Evolutionary conservation across 495 filamentous ascomycete genomes (phyloP), one percentile per base, ranked within the genome.

Genomic region (Neurospora tetraspora): DNA sequence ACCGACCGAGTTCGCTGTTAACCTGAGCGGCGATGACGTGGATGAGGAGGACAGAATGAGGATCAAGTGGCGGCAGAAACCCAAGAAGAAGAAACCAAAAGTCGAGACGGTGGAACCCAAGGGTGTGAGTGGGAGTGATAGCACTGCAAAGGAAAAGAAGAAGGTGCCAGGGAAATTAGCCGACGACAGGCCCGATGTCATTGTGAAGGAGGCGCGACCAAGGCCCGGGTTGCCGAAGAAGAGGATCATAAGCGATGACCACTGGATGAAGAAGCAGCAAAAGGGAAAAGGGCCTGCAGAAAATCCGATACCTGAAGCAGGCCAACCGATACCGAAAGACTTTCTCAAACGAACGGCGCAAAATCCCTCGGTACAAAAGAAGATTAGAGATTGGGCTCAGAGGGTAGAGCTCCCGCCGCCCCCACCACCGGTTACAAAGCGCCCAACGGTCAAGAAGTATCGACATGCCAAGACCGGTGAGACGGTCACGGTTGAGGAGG

Each of bases 171-270:
- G 74, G 16, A 83, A 80, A 68, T 68, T 68, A 31, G 37, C 27
- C 10, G 69, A 71, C 8, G 75, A 78, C 9, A 61, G 45, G 31
- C 45, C 72, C 27, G 69, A 70, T 14, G 14, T 45, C 3, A 34
- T 69, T 8, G 10, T 71, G 11, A 72, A 34, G 34, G 73, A 71
- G 6, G 71, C 69, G 27, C 68, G 75, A 16, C 76, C 71, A 53
- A 73, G 78, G 18, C 81, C 79, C 47, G 77, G 69, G 39, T 74
- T 80, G 23, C 92, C 92, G 7, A 89, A 89, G 76, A 95, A 93
- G 83, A 86, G 92, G 68, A 89, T 95, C 31, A 86, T 95, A 27
- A 94, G 92, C 76, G 92, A 95, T 80, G 89, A 89, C 45, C 90
- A 95, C 74, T 95, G 92, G 92, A 85, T 87, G 81, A 87, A 86